Base-by-base conservation (phyloP, 164 flowering plant genomes). In the Pachysandra terminalis region DNA sequence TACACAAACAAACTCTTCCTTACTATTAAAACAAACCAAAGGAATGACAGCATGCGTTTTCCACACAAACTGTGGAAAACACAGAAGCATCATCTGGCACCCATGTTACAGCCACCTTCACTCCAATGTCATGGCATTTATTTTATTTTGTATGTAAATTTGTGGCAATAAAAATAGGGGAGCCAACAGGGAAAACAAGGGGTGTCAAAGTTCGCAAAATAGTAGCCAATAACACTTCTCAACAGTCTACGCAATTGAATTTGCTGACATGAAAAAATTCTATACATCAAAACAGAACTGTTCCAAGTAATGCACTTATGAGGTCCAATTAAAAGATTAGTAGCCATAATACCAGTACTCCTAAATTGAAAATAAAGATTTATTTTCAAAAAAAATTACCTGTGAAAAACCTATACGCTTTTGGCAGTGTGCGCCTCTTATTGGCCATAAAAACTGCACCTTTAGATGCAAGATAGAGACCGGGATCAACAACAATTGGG, bases 401-500 rank as follows among this genome's bases (percentile, higher is more conserved):
- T 68, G 79, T 73, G 64, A 65, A 76, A 62, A 76, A 62, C 41
- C 52, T 76, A 56, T 48, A 76, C 27, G 79, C 79, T 27, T 28
- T 61, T 51, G 79, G 76, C 28, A 56, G 54, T 21, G 59, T 26
- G 22, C 76, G 73, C 63, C 37, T 76, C n/a, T 41, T 26, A 14
- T 37, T 55, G 56, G 68, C 73, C 54, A 48, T 25, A 23, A 76
- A 76, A 58, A 76, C 56, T 10, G 14, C 51, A 6, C 70, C 71
- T 24, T 69, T 66, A 32, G 73, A 45, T 22, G 66, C 74, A 54
- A 74, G 77, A 65, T 77, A 77, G 6, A 77, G 69, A 23, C 75
- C 74, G n/a, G 80, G 77, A 71, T 77, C 80, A 48, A 77, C 72
- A 61, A 68, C 45, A 25, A 77, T 41, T 56, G 66, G 72, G 27